Conservation (phyloP, 139 green algal genomes). For the Chlamydomonas schloesseri region DNA sequence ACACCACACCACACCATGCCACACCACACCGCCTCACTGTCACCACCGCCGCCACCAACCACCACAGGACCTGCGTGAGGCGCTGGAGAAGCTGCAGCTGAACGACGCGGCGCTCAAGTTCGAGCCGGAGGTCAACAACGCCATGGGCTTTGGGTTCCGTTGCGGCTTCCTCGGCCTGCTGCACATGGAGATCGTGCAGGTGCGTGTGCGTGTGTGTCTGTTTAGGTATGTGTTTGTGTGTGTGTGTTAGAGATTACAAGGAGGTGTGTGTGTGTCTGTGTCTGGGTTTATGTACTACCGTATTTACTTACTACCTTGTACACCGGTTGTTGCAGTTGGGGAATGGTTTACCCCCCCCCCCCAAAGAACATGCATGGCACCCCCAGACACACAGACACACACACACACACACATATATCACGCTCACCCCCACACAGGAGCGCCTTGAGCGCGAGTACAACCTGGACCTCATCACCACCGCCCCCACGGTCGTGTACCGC, state of each 20-base stretch:
- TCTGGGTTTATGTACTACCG: too few species aligned
- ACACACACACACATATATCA: too few species aligned
- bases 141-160: slow-evolving; percentile 99
- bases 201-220: slow-evolving; percentile 33
- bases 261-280: too few species aligned
- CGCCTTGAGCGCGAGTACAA: slow-evolving; percentile 97
- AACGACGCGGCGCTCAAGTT: slow-evolving; percentile 96
- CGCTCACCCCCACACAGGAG: slow-evolving; percentile 74
- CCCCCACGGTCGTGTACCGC: slow-evolving; percentile 95
- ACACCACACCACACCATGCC: neutral
- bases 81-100: slow-evolving; percentile 98
- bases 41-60: neutral
- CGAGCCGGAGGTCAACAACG: slow-evolving; percentile 91
- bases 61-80: slow-evolving; percentile 87
- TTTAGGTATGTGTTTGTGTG: neutral
- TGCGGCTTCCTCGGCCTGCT: slow-evolving; percentile 98
- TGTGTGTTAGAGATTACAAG: neutral
- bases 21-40: neutral
- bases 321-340: too few species aligned
- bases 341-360: too few species aligned
- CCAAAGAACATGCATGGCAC: too few species aligned
- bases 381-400: too few species aligned
- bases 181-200: slow-evolving; percentile 99
- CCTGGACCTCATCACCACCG: slow-evolving; percentile 97
- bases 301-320: too few species aligned